Conservation (phyloP, 805 yeast species). For the Sungouiella thailandica region DNA sequence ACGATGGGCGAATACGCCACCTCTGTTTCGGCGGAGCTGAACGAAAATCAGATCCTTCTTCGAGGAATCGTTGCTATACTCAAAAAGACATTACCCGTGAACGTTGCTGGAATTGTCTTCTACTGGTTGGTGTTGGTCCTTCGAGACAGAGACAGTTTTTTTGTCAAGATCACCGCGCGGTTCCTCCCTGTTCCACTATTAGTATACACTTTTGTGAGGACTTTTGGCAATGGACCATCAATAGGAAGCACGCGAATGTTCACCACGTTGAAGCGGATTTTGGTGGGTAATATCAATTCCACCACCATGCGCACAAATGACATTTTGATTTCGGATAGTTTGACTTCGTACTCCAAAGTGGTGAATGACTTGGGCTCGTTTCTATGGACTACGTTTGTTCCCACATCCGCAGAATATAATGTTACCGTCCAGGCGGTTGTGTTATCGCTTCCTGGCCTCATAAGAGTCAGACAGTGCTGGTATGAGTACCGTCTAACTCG, state of each 20-base stretch:
- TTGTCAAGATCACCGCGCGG: conserved; percentile 18
- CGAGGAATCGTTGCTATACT: conserved; percentile 33
- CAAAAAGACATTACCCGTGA: conserved; percentile 20
- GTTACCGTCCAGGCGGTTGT: conserved; percentile 25
- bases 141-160: conserved; percentile 19
- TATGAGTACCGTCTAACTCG: conserved; percentile 54
- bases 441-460: conserved; percentile 55
- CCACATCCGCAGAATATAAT: conserved; percentile 17
- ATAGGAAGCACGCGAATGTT: conserved; percentile 42
- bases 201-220: conserved; percentile 11
- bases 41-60: conserved; percentile 28
- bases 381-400: conserved; percentile 36
- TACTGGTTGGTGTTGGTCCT: conserved; percentile 32
- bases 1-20: conserved; percentile 32
- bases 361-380: conserved; percentile 65
- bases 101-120: conserved; percentile 13
- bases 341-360: conserved; percentile 77
- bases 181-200: not conserved
- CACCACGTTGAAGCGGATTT: conserved; percentile 48
- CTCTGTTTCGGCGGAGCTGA: conserved; percentile 22
- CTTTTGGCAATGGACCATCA: conserved; percentile 30
- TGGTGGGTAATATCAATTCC: conserved; percentile 55
- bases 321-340: conserved; percentile 75
- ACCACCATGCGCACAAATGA: conserved; percentile 64
- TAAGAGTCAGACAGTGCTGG: conserved; percentile 79